Base-by-base conservation (phyloP, 2,329 filamentous ascomycete species). In the Alternaria solani region DNA sequence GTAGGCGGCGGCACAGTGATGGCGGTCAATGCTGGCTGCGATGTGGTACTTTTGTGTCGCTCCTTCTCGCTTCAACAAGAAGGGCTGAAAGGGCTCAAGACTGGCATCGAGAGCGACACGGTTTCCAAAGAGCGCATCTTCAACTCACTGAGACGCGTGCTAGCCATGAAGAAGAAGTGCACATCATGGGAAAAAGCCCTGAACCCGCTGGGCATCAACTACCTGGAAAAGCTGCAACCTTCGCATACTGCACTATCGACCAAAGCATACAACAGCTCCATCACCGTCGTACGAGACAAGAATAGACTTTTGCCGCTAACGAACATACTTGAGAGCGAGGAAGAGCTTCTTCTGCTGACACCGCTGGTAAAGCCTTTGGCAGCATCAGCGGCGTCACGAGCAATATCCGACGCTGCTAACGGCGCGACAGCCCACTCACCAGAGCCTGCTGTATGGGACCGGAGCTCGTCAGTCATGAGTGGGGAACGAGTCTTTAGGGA, bases 1-100 rank as follows among this genome's bases (percentile, higher is more conserved):
- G 93, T 99, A 18, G 93, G 94, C 68, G 94, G 95, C 41, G 95
- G 95, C 12, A 97, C 94, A 0, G 93, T 98, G 69, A 97, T 97
- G 93, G 95, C 95, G 4, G 92, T 97, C 51, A 95, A 97, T 76
- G 94, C 95, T 32, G 95, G 95, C 14, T 98, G 95, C 75, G 95
- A 99, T 77, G 83, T 98, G 54, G 88, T 97, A 5, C 86, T 97
- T 6, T 86, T 97, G 1, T 98, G 94, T 71, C 89, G 93, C 44
- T 93, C 93, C 6, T 96, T 93, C 69, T 89, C 91, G 38, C 90
- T 94, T 20, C 94, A 98, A 76, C 88, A 95, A 65, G 94, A 98
- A 79, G 94, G 94, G 7, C 92, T 99, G 72, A 91, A 91, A 36
- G 94, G 94, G 0, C 83, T 98, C 48, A 96, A 95, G 73, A 84